Evolutionary conservation across 2,329 filamentous ascomycete genomes (phyloP), one percentile per base, ranked within the genome.

Genomic region (Fusarium praegraminearum): DNA sequence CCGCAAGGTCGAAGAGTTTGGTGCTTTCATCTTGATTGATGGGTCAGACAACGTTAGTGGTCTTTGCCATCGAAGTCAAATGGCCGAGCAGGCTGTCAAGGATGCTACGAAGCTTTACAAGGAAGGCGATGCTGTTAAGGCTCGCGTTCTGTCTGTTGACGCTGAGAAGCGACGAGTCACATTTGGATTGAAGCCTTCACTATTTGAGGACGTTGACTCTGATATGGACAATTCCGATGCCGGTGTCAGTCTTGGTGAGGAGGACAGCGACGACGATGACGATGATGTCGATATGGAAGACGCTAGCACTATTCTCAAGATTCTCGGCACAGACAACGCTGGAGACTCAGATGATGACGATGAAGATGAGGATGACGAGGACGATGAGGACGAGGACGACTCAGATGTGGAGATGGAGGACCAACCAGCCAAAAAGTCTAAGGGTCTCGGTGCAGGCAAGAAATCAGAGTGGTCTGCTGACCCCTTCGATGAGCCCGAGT

Each of bases 101-200:
- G 93, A 98, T 81, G 92, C 94, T n/a, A 90, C 89, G 67, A 95
- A 94, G 76, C 85, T 99, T 41, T 98, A 97, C 79, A 91, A 90
- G 65, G 93, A 94, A 75, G 96, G 94, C 15, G 96, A 99, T 80
- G 83, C 85, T n/a, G 96, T 99, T 68, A 98, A 98, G 83, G 95
- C 95, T 16, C 92, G 93, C 78, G 86, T 99, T 18, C 80, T 98
- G 52, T 92, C 91, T 74, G 84, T 99, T 50, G 91, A 98, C 72
- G 75, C 82, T 7, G 85, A 90, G 71, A 91, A 92, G 79, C 90
- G 90, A 78, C 90, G 91, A 73, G 91, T 99, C 73, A 97, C 88
- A 73, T 93, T 99, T 74, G 93, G 94, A 2, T 83, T 99, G 64
- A 99, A 98, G 81, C 93, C 96, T 38, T 97, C 93, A 12, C 93